phyloP scores from a whole-genome alignment of 2,329 filamentous ascomycete genomes.

The Tolypocladium inflatum region DNA sequence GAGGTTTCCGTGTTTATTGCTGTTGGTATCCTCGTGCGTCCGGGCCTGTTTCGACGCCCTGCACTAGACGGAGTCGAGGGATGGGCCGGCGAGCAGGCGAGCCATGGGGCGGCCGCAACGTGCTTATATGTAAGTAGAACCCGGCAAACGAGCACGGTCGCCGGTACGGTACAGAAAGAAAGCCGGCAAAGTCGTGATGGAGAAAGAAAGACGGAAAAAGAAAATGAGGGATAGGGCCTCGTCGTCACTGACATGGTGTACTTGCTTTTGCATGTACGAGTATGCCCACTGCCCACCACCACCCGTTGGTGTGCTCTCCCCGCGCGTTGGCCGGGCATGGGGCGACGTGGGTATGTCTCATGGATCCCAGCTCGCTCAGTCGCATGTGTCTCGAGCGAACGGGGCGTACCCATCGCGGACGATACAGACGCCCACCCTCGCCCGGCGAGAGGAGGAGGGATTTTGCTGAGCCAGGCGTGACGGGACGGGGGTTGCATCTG shows the following conservation, averaged over 20 bases:
- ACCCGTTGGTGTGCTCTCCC: background rate
- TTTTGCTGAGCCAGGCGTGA: background rate
- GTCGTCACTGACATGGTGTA: background rate
- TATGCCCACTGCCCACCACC: background rate
- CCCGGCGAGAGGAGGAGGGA: no score
- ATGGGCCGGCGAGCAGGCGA: background rate
- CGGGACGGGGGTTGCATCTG: background rate
- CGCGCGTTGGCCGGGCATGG: background rate
- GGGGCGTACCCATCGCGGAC: background rate
- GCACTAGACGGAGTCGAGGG: background rate
- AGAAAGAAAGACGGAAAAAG: background rate
- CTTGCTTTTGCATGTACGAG: background rate
- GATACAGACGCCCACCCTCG: background rate
- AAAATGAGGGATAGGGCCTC: background rate
- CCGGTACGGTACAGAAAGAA: background rate
- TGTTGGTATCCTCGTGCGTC: background rate
- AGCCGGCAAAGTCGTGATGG: background rate
- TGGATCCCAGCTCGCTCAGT: no score
- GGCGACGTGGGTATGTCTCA: background rate
- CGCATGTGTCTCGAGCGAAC: background rate
- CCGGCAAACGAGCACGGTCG: background rate
- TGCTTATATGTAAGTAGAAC: background rate
- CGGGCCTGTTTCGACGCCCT: background rate
- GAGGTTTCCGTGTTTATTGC: background rate
- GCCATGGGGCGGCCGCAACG: background rate